Evolutionary conservation across 2,329 filamentous ascomycete species (phyloP).

Genomic region (Alternaria tenuissima): DNA sequence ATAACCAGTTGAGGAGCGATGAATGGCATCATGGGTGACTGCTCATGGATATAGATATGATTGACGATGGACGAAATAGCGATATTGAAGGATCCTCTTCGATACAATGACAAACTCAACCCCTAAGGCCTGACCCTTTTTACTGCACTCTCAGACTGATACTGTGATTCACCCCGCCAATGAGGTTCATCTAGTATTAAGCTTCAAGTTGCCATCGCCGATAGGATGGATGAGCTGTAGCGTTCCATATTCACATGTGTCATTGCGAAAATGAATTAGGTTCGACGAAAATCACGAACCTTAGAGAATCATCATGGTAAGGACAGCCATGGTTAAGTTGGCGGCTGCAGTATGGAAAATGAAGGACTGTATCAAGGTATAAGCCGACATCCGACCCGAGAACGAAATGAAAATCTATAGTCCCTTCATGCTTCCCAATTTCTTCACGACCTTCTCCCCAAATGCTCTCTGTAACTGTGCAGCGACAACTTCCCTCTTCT

Average conservation of each 20-base stretch:
- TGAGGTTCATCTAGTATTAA: neutral
- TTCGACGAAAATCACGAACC: neutral
- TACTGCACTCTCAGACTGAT: neutral
- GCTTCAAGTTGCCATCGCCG: neutral
- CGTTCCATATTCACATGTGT: neutral
- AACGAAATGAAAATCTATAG: constrained; percentile 5
- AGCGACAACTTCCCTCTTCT: constrained; percentile 40
- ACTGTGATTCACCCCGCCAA: neutral
- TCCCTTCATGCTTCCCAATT: constrained; percentile 37
- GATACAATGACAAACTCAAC: constrained; percentile 24
- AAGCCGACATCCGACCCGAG: neutral
- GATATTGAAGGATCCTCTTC: constrained; percentile 16
- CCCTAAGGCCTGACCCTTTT: neutral
- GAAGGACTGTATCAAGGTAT: neutral
- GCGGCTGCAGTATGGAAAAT: neutral
- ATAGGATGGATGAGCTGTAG: neutral
- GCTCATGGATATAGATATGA: constrained; percentile 19
- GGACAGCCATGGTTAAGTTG: neutral
- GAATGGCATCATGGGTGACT: constrained; percentile 13
- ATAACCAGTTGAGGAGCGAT: constrained; percentile 32
- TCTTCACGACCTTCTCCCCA: constrained; percentile 43
- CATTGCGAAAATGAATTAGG: neutral
- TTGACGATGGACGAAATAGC: constrained; percentile 19
- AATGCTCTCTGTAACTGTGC: constrained; percentile 43
- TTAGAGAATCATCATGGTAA: neutral